phyloP scores from a whole-genome alignment of 805 yeast genomes.

The Candida verbasci region DNA sequence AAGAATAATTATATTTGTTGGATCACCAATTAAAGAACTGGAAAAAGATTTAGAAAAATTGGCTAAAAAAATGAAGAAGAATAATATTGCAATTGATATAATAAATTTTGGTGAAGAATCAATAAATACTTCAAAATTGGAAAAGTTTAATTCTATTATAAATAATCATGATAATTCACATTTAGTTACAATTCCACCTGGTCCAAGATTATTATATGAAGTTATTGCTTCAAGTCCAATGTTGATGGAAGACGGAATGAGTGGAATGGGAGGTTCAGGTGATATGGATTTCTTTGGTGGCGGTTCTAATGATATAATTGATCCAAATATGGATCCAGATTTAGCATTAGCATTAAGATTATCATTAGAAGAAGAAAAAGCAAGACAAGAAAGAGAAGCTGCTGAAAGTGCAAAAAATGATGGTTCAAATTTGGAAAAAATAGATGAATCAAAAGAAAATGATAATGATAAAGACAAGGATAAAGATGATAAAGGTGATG shows the following conservation, averaged over 20 bases:
- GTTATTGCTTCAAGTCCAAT: conserved; percentile 74
- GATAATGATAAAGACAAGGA: conserved; percentile 7
- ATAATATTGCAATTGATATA: conserved; percentile 83
- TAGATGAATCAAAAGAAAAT: conserved; percentile 22
- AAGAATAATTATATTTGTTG: conserved; percentile 85
- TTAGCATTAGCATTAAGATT: conserved; percentile 91
- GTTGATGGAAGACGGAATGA: conserved; percentile 60
- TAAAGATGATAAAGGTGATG: conserved; percentile 13
- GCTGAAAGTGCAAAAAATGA: conserved; percentile 25
- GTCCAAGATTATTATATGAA: conserved; percentile 80
- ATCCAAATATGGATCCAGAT: conserved; percentile 94
- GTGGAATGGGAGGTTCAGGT: conserved; percentile 39
- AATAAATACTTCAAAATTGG: conserved; percentile 70
- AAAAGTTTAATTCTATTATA: conserved; percentile 68
- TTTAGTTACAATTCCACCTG: conserved; percentile 82
- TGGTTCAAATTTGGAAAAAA: conserved; percentile 24
- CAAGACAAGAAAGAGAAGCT: conserved; percentile 79
- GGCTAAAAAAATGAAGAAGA: conserved; percentile 91
- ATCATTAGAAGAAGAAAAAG: conserved; percentile 91
- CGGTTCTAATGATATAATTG: conserved; percentile 45
- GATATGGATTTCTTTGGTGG: conserved; percentile 33
- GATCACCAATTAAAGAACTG: conserved; percentile 71
- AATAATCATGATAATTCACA: conserved; percentile 77
- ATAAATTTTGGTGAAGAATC: conserved; percentile 90
- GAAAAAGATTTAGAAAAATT: conserved; percentile 72